Evolutionary conservation across 2,329 filamentous ascomycete genomes (phyloP), one percentile per base, ranked within the genome.

Genomic region (Macrophomina tecta): DNA sequence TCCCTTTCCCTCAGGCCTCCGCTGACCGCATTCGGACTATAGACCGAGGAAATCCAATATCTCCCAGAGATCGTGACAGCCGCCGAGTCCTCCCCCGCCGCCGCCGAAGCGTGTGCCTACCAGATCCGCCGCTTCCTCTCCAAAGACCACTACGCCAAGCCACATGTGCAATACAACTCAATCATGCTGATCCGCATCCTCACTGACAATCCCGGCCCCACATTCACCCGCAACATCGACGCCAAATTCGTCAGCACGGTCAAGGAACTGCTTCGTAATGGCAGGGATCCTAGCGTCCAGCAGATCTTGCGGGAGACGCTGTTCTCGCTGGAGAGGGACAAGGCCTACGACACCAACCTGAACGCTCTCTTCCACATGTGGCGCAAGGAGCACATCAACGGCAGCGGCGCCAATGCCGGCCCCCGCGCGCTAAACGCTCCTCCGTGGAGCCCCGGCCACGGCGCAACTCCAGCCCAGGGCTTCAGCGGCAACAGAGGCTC

Each of bases 101-200:
- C 95, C 5, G 94, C 94, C 30, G 88, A 90, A 70, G 91, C 94
- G 73, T 92, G 92, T 72, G 93, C 93, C 60, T 83, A 87, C 70
- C 84, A 91, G 70, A 92, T 98, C 75, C 91, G 92, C 76, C 94
- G 92, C 78, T 94, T 90, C 77, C 83, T 99, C 68, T 85, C 88
- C 72, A 90, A 89, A 71, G 91, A 94, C 53, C 89, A 92, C 79
- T 84, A 80, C 70, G 76, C 76, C 40, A 80, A 83, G 52, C 88
- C 92, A 9, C 89, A 91, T 73, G 89, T 90, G 72, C 94, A 98
- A 79, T 98, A 97, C 85, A 97, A 98, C 81, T 91, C 93, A 69
- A 89, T 98, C 74, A 98, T 98, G 95, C 86, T 99, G 66, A 85
- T 96, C 72, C 90, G 94, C 69, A 99, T 99, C 74, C 83, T 99